Conservation (phyloP, 257 asterid species). For the Solanum ossicruentum region DNA sequence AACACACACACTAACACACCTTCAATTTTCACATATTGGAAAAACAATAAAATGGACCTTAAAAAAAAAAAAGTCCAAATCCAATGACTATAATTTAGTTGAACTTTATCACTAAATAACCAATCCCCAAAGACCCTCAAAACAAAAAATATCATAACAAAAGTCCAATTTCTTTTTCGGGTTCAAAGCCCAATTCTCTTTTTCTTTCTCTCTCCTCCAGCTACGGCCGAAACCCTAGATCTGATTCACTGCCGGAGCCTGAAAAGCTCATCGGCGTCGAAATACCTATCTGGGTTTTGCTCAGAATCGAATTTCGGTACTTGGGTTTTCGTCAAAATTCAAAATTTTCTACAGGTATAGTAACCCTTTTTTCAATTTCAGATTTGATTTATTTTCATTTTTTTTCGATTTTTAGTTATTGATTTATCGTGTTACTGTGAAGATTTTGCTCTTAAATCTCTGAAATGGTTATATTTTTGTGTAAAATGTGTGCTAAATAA, state of each 20-base stretch:
- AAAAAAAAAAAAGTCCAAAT: conserved; percentile 38
- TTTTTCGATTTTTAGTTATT: background rate
- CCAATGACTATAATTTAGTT: conserved; percentile 37
- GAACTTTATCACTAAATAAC: conserved; percentile 32
- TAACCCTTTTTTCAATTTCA: background rate
- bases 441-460: background rate
- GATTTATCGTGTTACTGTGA: background rate
- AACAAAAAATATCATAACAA: background rate
- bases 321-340: background rate
- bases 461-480: background rate
- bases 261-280: conserved; percentile 1
- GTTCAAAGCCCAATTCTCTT: conserved; percentile 61
- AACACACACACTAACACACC: background rate
- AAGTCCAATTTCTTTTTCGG: conserved; percentile 47
- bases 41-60: conserved; percentile 42
- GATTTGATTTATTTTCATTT: background rate
- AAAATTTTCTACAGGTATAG: background rate
- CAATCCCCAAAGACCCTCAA: background rate
- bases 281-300: background rate
- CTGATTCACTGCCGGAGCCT: conserved; percentile 22
- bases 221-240: conserved; percentile 50
- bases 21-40: background rate
- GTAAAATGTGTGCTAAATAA: background rate
- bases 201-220: conserved; percentile 17
- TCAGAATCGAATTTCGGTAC: background rate